phyloP scores from a whole-genome alignment of 805 yeast species.

The Spathaspora gorwiae region DNA sequence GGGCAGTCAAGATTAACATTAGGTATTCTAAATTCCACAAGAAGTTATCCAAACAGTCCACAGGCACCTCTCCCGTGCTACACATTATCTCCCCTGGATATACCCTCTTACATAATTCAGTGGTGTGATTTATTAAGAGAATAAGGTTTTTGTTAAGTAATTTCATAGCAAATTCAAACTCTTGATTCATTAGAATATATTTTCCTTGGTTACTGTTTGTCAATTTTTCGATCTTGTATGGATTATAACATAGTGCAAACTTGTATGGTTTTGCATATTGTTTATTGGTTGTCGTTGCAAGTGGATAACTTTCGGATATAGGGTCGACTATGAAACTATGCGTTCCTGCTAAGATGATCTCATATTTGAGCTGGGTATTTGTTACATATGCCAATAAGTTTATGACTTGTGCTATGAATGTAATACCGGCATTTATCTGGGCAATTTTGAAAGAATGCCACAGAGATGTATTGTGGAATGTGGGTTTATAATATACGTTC shows the following conservation, averaged over 20 bases:
- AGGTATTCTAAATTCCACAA: constrained; percentile 38
- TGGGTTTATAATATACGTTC: constrained; percentile 6
- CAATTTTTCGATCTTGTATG: constrained; percentile 14
- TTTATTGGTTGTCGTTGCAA: neutral
- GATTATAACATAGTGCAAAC: constrained; percentile 28
- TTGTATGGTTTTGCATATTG: neutral
- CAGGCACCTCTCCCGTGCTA: constrained; percentile 19
- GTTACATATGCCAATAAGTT: constrained; percentile 20
- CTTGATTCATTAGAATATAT: constrained; percentile 13
- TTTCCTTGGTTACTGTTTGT: constrained; percentile 3
- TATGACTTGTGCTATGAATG: constrained; percentile 27
- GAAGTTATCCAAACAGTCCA: constrained; percentile 36
- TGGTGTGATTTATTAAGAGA: constrained; percentile 18
- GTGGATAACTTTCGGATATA: constrained; percentile 8
- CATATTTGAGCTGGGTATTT: constrained; percentile 22
- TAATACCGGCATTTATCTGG: constrained; percentile 29
- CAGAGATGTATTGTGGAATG: constrained; percentile 4
- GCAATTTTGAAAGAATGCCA: constrained; percentile 13
- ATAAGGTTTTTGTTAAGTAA: constrained; percentile 29
- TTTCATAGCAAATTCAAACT: constrained; percentile 30
- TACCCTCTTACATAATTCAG: constrained; percentile 6
- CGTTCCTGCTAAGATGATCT: constrained; percentile 20
- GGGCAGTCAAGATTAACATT: constrained; percentile 29
- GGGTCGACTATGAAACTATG: constrained; percentile 21
- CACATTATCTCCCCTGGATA: neutral